Evolutionary conservation across 805 yeast species (phyloP), one percentile per base, ranked within the genome.

Genomic region (Metschnikowia santaceciliae): DNA sequence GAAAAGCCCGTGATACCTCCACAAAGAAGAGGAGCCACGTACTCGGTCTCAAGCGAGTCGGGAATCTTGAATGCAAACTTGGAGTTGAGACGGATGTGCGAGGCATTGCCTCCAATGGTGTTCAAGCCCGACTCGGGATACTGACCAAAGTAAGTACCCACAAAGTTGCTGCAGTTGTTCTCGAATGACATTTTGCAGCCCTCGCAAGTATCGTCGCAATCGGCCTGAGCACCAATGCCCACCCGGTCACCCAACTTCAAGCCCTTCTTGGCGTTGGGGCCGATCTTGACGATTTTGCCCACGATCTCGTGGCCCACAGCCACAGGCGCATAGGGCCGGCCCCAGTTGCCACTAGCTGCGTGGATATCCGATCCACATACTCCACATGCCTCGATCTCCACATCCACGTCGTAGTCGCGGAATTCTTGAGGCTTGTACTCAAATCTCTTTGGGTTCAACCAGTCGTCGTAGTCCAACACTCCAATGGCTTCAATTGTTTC

Each of bases 141-240:
- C 10, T 44, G 41, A 4, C 56, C 52, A 23, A 51, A 48, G 47
- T 57, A 57, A 6, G 60, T 57, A 15, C 36, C 46, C 19, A 57
- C 54, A 2, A 19, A 2, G 32, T 55, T 53, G 35, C 50, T 32
- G 51, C 60, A 57, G 42, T 57, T 55, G 50, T 42, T 57, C 45
- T 57, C 53, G 30, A 37, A 42, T 8, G 47, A 20, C 44, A 23
- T 13, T 8, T 50, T 46, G 37, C 60, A 57, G 3, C 57, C 56
- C 22, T 48, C 39, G 33, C 59, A 57, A 4, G 48, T 38, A 23
- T 44, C 51, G 40, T 55, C 59, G 20, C 56, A 49, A 47, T 57
- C 60, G n/a, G 46, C 47, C 61, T 80, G 83, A 23, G 94, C 92
- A 59, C 96, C 96, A 46, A 86, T 77, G 49, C 92, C 96, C 26